These are phyloP conservation scores for Claviceps cyperi DNA, from an alignment of 2,329 filamentous ascomycete species.

Conservation along the genomic window DNA sequence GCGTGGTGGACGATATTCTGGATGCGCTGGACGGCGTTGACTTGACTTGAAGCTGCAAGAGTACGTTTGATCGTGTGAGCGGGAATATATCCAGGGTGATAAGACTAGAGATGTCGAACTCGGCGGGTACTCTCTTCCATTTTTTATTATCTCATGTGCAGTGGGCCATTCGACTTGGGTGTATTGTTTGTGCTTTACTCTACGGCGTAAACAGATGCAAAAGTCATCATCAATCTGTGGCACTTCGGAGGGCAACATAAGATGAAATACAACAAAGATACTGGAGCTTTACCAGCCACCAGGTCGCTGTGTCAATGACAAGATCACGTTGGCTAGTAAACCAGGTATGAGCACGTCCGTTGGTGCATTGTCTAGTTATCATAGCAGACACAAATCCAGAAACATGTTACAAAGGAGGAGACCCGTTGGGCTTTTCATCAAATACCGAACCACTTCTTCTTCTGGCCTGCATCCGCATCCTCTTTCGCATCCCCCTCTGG, in stretches of 20 bases:
- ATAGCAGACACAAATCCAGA: background rate
- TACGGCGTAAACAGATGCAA: background rate
- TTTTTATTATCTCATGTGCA: background rate
- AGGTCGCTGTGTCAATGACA: background rate
- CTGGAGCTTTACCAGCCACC: background rate
- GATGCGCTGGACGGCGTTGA: slow-evolving; percentile 67
- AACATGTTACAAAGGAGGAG: background rate
- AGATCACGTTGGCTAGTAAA: background rate
- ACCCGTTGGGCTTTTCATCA: slow-evolving; percentile 35
- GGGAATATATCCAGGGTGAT: background rate
- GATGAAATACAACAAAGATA: background rate
- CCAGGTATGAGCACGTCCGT: background rate
- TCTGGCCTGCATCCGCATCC: background rate
- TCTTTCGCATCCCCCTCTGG: slow-evolving; percentile 14
- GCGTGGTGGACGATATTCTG: slow-evolving; percentile 76
- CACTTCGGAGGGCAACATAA: background rate
- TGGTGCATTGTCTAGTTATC: background rate
- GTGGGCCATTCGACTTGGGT: background rate
- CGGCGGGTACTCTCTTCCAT: background rate
- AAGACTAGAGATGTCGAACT: background rate
- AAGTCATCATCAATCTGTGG: background rate
- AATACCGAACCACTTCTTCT: slow-evolving; percentile 73
- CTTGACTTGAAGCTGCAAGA: slow-evolving; percentile 30
- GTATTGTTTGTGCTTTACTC: background rate
- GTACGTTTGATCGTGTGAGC: background rate